These are phyloP conservation scores for Kazachstania sp. DNA, from an alignment of 1,139 yeast species.

Conservation along the genomic window DNA sequence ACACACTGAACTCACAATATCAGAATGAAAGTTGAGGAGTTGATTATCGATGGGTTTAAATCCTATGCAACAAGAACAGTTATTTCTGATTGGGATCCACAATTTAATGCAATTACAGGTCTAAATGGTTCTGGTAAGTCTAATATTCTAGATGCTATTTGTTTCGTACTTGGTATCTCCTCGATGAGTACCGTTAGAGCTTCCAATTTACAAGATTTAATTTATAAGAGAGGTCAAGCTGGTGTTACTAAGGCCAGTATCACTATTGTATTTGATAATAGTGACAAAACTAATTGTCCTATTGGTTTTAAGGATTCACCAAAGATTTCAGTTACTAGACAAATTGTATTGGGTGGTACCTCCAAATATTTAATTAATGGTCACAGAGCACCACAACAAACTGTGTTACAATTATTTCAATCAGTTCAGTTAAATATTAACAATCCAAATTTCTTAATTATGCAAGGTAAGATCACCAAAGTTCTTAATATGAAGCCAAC, in stretches of 20 bases:
- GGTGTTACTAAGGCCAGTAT: slow-evolving; percentile 97
- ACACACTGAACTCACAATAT: too few relatives aligned
- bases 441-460: slow-evolving; percentile 91
- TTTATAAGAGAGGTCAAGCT: slow-evolving; percentile 95
- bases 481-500: slow-evolving; percentile 93
- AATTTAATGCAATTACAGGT: slow-evolving; percentile 96
- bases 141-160: slow-evolving; percentile 90
- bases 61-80: slow-evolving; percentile 97
- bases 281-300: slow-evolving; percentile 68
- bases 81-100: slow-evolving; percentile 90
- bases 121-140: slow-evolving; percentile 96
- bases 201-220: slow-evolving; percentile 82
- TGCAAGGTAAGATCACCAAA: slow-evolving; percentile 98
- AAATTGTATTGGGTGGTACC: slow-evolving; percentile 82
- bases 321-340: slow-evolving; percentile 87
- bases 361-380: slow-evolving; percentile 92
- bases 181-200: slow-evolving; percentile 94
- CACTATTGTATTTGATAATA: slow-evolving; percentile 86
- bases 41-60: slow-evolving; percentile 95
- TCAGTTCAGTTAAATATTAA: slow-evolving; percentile 92
- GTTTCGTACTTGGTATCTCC: too few relatives aligned
- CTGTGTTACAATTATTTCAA: slow-evolving; percentile 83
- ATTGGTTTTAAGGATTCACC: slow-evolving; percentile 76
- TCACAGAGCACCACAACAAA: slow-evolving; percentile 91
- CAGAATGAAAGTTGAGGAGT: slow-evolving; percentile 83